phyloP scores from a whole-genome alignment of 2,329 filamentous ascomycete species.

The Claviceps africana region DNA sequence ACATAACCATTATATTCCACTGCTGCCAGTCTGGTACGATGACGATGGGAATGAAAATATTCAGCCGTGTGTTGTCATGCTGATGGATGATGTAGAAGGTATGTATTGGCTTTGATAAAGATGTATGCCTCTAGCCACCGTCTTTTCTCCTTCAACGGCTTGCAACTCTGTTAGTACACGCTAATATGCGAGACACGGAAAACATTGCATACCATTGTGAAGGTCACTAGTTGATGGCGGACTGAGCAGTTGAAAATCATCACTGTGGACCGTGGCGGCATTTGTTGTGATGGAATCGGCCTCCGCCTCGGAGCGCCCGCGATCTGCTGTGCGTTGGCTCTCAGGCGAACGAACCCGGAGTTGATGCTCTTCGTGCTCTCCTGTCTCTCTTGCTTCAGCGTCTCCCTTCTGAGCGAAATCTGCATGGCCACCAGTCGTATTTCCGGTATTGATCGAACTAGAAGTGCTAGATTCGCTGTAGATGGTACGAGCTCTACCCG shows the following conservation, averaged over 20 bases:
- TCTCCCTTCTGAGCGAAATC: background rate
- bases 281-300: slow-evolving; percentile 14
- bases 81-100: slow-evolving; percentile 11
- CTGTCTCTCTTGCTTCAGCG: background rate
- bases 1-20: background rate
- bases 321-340: background rate
- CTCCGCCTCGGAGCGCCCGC: background rate
- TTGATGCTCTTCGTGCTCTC: background rate
- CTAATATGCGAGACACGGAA: background rate
- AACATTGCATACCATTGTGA: background rate
- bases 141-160: background rate
- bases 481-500: slow-evolving; percentile 23
- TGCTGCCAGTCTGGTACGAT: background rate
- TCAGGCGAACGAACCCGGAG: background rate
- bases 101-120: slow-evolving; percentile 5
- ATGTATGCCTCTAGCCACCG: background rate
- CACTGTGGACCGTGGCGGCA: slow-evolving; percentile 22
- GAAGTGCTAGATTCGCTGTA: slow-evolving; percentile 13
- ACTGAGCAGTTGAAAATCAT: slow-evolving; percentile 17
- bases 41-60: background rate
- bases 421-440: background rate
- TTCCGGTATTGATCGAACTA: slow-evolving; percentile 2
- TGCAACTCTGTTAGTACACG: background rate
- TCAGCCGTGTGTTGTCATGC: background rate
- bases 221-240: background rate